Percentiles rank a stretch among this genome's conserved stretches.
These are phyloP conservation scores for Candida orba DNA, from an alignment of 805 yeast genomes.

Conservation along the genomic window DNA sequence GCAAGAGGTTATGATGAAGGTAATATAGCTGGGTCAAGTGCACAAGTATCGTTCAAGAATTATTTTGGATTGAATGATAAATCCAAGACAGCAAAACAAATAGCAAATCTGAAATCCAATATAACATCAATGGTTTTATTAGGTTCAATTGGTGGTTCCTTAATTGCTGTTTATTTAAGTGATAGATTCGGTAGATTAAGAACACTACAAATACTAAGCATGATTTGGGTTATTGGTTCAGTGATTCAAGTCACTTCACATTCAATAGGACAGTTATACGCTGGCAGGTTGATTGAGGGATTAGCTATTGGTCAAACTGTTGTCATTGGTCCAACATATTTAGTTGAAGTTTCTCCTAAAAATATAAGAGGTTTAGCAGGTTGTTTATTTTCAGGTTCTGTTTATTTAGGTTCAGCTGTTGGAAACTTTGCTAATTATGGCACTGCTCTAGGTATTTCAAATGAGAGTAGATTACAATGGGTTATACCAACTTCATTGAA, in stretches of 20 bases:
- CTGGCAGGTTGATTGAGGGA: slow-evolving; percentile 50
- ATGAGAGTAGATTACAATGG: slow-evolving; percentile 38
- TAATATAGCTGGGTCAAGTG: slow-evolving; percentile 36
- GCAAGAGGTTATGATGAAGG: slow-evolving; percentile 59
- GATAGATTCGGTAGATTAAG: slow-evolving; percentile 47
- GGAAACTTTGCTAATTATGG: slow-evolving; percentile 47
- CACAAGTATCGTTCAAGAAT: slow-evolving; percentile 35
- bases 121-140: slow-evolving; percentile 54
- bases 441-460: slow-evolving; percentile 37
- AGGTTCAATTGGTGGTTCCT: slow-evolving; percentile 48
- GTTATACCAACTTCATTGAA: slow-evolving; percentile 43
- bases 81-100: slow-evolving; percentile 24
- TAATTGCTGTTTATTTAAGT: slow-evolving; percentile 39
- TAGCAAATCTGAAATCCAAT: slow-evolving; percentile 45
- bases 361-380: slow-evolving; percentile 45
- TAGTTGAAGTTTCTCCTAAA: slow-evolving; percentile 47
- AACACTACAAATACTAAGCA: slow-evolving; percentile 37
- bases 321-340: slow-evolving; percentile 47
- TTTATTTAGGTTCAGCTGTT: slow-evolving; percentile 45
- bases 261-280: slow-evolving; percentile 43
- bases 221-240: slow-evolving; percentile 39
- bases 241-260: slow-evolving; percentile 41
- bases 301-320: slow-evolving; percentile 51
- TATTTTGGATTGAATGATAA: slow-evolving; percentile 39
- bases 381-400: slow-evolving; percentile 51